Base-by-base conservation (phyloP, 371 early-diverging fungal species). In the Rozella allomycis region DNA sequence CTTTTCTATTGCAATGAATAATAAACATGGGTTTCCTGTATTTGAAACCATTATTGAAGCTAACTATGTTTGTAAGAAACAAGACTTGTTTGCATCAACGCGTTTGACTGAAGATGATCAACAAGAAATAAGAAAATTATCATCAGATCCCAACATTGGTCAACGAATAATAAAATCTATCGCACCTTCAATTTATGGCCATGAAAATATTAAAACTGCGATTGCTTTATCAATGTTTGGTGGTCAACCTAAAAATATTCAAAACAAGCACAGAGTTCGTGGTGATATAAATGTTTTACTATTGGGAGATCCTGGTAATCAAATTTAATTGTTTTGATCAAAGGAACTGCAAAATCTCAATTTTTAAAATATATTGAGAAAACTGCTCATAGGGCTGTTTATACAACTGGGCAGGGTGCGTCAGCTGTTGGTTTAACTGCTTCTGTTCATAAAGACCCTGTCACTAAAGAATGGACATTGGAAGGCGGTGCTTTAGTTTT, bases 391-490 rank as follows among this genome's bases (percentile, higher is more conserved):
- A 73, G 97, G 33, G 87, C 90, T 3, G 96, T 98, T 4, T 91
- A 84, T 50, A 85, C 98, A 6, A 94, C 98, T 4, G 99, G 99
- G 35, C 97, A 96, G 53, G 98, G 98, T 45, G 90, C 98, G 4
- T 84, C 86, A 37, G 90, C 93, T 26, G 98, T 97, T 14, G 99
- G 99, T 68, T 67, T 99, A 39, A 99, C 99, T 0, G 99, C 98
- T 0, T 73, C 81, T 20, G 99, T 99, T 14, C 71, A 78, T 36
- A 90, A 84, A 52, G 97, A 97, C 50, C 78, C 90, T 2, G 74
- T 87, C 31, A 83, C 91, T 2, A 72, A 82, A 36, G 98, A 99
- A 59, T 97, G 96, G 96, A 85, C 90, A 2, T 57, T 99, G 36
- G 99, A 99, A 57, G 98, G 98, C 35, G 99, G 99, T 18, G 98